phyloP scores from a whole-genome alignment of 352 stramenopile species.

The Phytophthora megakarya region DNA sequence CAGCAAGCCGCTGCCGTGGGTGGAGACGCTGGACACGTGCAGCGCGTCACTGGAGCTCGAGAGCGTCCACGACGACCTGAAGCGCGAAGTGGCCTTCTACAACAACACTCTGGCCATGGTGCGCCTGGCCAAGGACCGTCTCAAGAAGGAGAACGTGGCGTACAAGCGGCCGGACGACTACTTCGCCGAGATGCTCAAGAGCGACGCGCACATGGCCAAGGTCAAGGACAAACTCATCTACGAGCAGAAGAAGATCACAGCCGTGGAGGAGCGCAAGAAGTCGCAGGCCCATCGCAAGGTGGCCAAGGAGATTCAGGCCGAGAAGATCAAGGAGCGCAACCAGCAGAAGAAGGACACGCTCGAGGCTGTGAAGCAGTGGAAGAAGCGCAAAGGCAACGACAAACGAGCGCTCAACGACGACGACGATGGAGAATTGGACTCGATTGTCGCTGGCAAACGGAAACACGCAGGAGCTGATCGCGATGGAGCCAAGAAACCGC shows the following conservation, averaged over 20 bases:
- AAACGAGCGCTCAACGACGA: conserved; percentile 63
- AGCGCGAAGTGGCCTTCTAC: conserved; percentile 97
- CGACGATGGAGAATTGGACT: conserved; percentile 68
- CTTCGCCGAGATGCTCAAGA: conserved; percentile 99
- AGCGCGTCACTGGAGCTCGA: conserved; percentile 56
- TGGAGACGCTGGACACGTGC: conserved; percentile 84
- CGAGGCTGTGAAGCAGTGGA: conserved; percentile 89
- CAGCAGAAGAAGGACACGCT: conserved; percentile 90
- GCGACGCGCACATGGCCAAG: conserved; percentile 94
- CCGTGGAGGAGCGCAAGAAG: conserved; percentile 97
- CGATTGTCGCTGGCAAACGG: conserved; percentile 67
- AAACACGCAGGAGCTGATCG: conserved; percentile 53
- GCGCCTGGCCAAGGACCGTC: conserved; percentile 68
- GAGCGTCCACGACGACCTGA: conserved; percentile 89
- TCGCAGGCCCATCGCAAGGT: conserved; percentile 97
- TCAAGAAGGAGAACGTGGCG: conserved; percentile 73
- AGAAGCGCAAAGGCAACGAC: conserved; percentile 84
- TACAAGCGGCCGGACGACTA: conserved; percentile 97
- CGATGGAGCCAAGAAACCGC: conserved; percentile 65
- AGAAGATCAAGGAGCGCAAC: conserved; percentile 83
- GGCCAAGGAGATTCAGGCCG: conserved; percentile 93
- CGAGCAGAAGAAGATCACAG: conserved; percentile 99
- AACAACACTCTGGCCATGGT: conserved; percentile 88
- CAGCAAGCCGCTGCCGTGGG: conserved; percentile 60
- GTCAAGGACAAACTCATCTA: conserved; percentile 99